Conservation (phyloP, 768 basidiomycete species). For the Agrocybe praecox region DNA sequence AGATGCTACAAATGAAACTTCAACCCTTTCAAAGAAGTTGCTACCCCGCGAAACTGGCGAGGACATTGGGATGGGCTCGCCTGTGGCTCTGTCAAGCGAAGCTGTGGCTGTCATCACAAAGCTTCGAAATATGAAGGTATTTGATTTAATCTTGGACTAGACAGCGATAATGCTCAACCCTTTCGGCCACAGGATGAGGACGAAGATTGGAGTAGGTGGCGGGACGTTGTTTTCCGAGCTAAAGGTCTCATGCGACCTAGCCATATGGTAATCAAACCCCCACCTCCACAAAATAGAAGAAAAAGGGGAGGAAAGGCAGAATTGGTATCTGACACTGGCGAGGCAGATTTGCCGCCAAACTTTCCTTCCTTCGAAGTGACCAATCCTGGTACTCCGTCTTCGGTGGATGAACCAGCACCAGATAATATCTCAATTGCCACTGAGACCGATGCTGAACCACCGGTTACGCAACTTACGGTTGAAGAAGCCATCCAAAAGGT, state of each 20-base stretch:
- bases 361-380: not conserved
- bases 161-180: not conserved
- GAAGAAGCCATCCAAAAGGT: slow-evolving; percentile 53
- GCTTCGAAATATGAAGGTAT: slow-evolving; percentile 82
- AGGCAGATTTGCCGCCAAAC: not conserved
- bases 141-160: slow-evolving; percentile 2
- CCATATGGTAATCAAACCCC: slow-evolving; percentile 46
- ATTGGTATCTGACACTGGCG: slow-evolving; percentile 22
- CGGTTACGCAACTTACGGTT: slow-evolving; percentile 30
- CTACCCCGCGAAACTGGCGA: slow-evolving; percentile 85
- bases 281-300: slow-evolving; percentile 63
- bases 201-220: slow-evolving; percentile 89
- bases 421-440: slow-evolving; percentile 1
- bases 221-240: slow-evolving; percentile 81
- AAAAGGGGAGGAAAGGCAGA: slow-evolving; percentile 59
- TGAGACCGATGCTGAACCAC: slow-evolving; percentile 1
- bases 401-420: not conserved
- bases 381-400: not conserved
- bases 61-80: slow-evolving; percentile 88
- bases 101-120: slow-evolving; percentile 79
- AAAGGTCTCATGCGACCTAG: slow-evolving; percentile 60
- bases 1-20: slow-evolving; percentile 9
- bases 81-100: slow-evolving; percentile 75
- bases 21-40: slow-evolving; percentile 33
- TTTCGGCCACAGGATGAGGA: slow-evolving; percentile 63